Conservation (phyloP, 179 eudicot species). For the Dionaea muscipula region DNA sequence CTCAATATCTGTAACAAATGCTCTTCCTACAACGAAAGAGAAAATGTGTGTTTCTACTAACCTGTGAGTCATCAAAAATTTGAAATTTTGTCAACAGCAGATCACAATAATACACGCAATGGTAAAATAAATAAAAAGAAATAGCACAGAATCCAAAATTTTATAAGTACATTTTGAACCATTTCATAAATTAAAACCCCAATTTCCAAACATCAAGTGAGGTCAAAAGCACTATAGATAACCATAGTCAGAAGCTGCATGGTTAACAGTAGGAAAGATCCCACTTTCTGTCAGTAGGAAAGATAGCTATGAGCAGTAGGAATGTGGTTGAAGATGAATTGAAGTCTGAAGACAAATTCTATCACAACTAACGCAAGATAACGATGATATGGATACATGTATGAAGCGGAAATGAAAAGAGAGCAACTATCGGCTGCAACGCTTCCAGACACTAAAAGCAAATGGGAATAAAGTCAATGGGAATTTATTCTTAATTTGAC, state of each 20-base stretch:
- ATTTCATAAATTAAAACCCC: too few species aligned
- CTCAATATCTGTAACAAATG: conserved; percentile 94
- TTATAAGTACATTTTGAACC: too few species aligned
- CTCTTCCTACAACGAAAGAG: conserved; percentile 98
- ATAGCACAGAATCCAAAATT: background rate
- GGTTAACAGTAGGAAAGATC: background rate
- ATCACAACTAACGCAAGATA: too few species aligned
- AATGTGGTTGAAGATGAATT: too few species aligned
- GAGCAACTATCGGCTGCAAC: too few species aligned
- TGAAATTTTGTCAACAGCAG: conserved; percentile 11
- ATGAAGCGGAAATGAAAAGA: too few species aligned
- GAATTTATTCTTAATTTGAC: too few species aligned
- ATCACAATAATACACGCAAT: background rate
- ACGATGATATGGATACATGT: too few species aligned
- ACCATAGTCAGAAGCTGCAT: background rate
- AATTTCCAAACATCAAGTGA: background rate
- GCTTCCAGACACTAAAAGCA: too few species aligned
- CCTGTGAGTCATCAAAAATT: conserved; percentile 45
- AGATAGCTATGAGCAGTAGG: too few species aligned
- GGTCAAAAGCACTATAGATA: background rate
- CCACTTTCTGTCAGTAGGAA: background rate
- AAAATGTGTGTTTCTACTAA: conserved; percentile 96
- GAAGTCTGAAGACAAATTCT: too few species aligned
- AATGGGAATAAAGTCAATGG: too few species aligned
- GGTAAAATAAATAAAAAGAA: background rate